These are phyloP conservation scores for Phlyctochytrium planicorne DNA, from an alignment of 192 early-diverging fungal species.

Conservation along the genomic window DNA sequence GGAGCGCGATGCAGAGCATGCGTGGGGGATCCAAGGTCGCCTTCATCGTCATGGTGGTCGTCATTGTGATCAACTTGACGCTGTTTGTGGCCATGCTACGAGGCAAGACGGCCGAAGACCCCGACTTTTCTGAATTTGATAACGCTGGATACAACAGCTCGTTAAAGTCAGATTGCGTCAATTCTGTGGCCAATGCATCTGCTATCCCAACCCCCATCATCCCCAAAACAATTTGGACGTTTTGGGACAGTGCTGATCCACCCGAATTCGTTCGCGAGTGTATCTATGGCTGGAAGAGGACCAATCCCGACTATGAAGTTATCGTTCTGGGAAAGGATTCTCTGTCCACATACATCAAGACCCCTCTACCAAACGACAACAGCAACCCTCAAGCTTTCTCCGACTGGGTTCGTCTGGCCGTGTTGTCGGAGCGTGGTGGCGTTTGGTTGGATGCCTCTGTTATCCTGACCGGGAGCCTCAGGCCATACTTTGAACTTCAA, in stretches of 20 bases:
- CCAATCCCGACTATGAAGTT: neutral
- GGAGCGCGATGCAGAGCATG: too few relatives aligned
- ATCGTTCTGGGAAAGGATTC: neutral
- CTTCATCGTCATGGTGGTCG: too few relatives aligned
- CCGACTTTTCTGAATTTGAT: too few relatives aligned
- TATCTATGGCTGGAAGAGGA: neutral
- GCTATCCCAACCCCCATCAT: too few relatives aligned
- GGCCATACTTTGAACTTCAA: neutral
- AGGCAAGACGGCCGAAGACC: too few relatives aligned
- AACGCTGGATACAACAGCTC: too few relatives aligned
- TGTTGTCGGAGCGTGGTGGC: neutral
- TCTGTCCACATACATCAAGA: neutral
- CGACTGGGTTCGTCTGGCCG: neutral
- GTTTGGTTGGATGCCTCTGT: neutral
- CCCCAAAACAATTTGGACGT: neutral
- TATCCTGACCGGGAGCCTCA: neutral
- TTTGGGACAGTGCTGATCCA: neutral
- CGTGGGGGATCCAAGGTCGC: too few relatives aligned
- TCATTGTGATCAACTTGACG: too few relatives aligned
- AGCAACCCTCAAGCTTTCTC: neutral
- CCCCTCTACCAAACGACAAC: neutral
- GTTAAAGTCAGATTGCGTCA: too few relatives aligned
- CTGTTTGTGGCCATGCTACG: too few relatives aligned
- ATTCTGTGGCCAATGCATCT: too few relatives aligned
- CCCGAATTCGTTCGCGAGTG: neutral